Evolutionary conservation across 78 protist genomes (phyloP).

Genomic region (Pelomyxa schiedti): DNA sequence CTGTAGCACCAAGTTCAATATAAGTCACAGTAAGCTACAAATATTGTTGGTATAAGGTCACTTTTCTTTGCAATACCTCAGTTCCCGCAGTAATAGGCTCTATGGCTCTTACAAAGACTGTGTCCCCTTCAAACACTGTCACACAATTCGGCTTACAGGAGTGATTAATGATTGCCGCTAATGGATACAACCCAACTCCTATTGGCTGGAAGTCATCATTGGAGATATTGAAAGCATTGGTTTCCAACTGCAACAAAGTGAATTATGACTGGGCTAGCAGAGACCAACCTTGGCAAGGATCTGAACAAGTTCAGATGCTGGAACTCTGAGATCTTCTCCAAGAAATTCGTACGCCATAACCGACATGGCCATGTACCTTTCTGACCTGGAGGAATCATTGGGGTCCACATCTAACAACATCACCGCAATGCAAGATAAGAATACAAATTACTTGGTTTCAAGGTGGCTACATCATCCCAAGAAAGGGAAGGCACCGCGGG

Average conservation of each 20-base stretch:
- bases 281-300: background rate
- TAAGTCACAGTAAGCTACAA: background rate
- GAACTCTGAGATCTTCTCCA: background rate
- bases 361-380: background rate
- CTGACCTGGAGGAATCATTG: background rate
- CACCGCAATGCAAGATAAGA: too few relatives aligned
- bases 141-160: background rate
- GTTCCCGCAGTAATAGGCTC: background rate
- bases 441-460: background rate
- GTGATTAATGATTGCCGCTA: background rate
- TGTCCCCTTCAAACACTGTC: background rate
- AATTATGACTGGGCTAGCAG: background rate
- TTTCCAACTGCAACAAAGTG: background rate
- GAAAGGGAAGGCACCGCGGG: background rate
- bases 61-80: too few relatives aligned
- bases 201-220: background rate
- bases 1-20: background rate
- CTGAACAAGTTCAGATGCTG: background rate
- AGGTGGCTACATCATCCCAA: background rate
- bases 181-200: background rate
- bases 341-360: background rate
- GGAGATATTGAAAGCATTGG: background rate
- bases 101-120: background rate
- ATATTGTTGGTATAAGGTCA: too few relatives aligned
- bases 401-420: too few relatives aligned